phyloP scores from a whole-genome alignment of 2,329 filamentous ascomycete species.

The Chrysoporthe austroafricana region DNA sequence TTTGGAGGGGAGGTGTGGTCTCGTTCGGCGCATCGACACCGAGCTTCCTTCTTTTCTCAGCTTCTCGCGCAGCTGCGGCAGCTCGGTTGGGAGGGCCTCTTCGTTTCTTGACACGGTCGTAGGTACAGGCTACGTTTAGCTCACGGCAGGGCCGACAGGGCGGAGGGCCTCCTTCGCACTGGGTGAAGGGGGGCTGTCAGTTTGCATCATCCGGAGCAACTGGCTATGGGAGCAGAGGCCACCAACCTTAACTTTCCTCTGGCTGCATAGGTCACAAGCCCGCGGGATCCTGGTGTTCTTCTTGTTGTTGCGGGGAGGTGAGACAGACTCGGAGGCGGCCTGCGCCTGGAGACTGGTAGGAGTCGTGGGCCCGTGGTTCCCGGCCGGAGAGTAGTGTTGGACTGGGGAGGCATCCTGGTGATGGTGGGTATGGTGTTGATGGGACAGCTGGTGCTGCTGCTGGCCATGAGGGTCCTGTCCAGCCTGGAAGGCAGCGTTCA shows the following conservation, averaged over 20 bases:
- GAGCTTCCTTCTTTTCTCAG: conserved; percentile 51
- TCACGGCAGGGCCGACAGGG: conserved; percentile 61
- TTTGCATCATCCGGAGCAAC: conserved; percentile 1
- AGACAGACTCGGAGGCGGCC: neutral
- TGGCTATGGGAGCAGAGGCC: neutral
- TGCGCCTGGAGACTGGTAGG: conserved; percentile 13
- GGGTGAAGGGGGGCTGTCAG: conserved; percentile 17
- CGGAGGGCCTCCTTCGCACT: conserved; percentile 59
- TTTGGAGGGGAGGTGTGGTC: conserved; percentile 48
- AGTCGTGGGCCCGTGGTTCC: conserved; percentile 15
- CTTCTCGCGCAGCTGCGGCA: conserved; percentile 55
- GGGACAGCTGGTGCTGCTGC: conserved; percentile 20
- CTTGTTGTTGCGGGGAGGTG: conserved; percentile 11
- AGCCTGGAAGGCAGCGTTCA: conserved; percentile 16
- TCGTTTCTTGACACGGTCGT: conserved; percentile 59
- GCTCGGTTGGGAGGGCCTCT: conserved; percentile 64
- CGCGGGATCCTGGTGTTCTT: conserved; percentile 61
- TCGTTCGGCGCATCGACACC: conserved; percentile 36
- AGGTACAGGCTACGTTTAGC: conserved; percentile 62
- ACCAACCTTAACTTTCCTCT: conserved; percentile 61
- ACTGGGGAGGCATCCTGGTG: neutral
- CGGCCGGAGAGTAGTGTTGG: conserved; percentile 19
- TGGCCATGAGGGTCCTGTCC: conserved; percentile 24
- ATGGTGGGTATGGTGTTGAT: conserved; percentile 8
- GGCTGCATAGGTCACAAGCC: conserved; percentile 65